Base-by-base conservation (phyloP, 2,329 filamentous ascomycete genomes). In the Fonsecaea nubica region DNA sequence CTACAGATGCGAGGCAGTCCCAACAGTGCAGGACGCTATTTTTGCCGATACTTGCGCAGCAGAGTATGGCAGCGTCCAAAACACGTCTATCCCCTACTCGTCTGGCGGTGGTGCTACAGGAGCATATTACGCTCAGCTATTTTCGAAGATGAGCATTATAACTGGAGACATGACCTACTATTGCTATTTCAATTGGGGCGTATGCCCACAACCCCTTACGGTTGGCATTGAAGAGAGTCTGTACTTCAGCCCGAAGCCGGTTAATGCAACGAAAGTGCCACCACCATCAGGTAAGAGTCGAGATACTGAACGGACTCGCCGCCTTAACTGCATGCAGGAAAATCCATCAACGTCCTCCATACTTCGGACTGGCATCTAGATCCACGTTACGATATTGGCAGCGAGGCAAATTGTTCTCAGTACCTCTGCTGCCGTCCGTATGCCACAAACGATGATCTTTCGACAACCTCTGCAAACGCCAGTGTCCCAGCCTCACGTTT, bases 301-400 rank as follows among this genome's bases (percentile, higher is more conserved):
- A n/a, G 9, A 18, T 25, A 25, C 9, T 30, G 10, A 10, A 4
- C 9, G 2, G 25, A 13, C 25, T 13, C 9, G 12, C 9, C 21
- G 10, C 6, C 21, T 50, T 30, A 50, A 50, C 45, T 10, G 12
- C 45, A 12, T 30, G 45, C 21, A 58, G 55, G 33, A 4, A 58
- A 36, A 40, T 36, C 33, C 12, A 58, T 36, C 55, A 58, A 40
- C n/a, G 55, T 58, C 33, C 33, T 58, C n/a, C 55, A 58, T 40
- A 58, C 21, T 18, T 58, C 55, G 8, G 55, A 58, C 21, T 58
- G 55, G 36, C 55, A 58, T 40, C 15, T 58, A 18, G 55, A 58
- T 30, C 55, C 32, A 21, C 55, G 55, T 2, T 58, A 58, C 21
- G 55, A 58, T 40, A 42, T 58, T 42, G 55, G 55, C 15, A 36